Base-by-base conservation (phyloP, 768 basidiomycete genomes). In the Cubamyces sp. region DNA sequence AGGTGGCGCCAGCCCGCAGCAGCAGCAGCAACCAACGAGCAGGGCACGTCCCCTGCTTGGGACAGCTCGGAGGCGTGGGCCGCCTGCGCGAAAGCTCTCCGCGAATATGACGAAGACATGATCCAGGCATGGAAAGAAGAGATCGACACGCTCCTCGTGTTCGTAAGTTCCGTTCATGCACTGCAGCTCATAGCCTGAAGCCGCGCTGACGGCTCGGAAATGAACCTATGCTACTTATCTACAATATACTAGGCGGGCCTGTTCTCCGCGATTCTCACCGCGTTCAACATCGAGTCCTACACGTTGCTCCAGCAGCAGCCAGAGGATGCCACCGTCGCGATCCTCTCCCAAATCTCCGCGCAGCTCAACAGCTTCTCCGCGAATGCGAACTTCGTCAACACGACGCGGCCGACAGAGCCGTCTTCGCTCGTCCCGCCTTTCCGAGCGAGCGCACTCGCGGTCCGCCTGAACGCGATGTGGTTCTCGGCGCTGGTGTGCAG, bases 141-240 rank as follows among this genome's bases (percentile, higher is more conserved):
- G 43, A 69, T 70, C 19, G 68, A 70, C 53, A 66, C 68, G 30
- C 57, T 68, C 37, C 63, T 70, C 9, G 65, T 70, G 14, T 68
- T 69, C 37, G 69, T 69, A 52, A 59, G 69, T 62, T 19, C 37
- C 46, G n/a, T 19, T 39, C 42, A 34, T 16, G 34, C 34, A 34
- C 9, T 11, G 34, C 34, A 19, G 21, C 34, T 42, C 25, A 15
- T 14, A 52, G 43, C 51, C 26, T 25, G 25, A n/a, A 53, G 11
- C 37, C 26, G 4, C 37, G 34, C n/a, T 19, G 48, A 34, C 34
- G 34, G 9, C 34, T 34, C 34, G 34, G 34, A 34, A 6, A 34
- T 34, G 34, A 34, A 34, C 34, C 6, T 34, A 34, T 34, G 1
- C 21, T 25, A 8, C 4, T 2, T 23, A 46, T 46, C 5, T 25